Conservation (phyloP, 345 rosid species). For the Salix koriyanagi region DNA sequence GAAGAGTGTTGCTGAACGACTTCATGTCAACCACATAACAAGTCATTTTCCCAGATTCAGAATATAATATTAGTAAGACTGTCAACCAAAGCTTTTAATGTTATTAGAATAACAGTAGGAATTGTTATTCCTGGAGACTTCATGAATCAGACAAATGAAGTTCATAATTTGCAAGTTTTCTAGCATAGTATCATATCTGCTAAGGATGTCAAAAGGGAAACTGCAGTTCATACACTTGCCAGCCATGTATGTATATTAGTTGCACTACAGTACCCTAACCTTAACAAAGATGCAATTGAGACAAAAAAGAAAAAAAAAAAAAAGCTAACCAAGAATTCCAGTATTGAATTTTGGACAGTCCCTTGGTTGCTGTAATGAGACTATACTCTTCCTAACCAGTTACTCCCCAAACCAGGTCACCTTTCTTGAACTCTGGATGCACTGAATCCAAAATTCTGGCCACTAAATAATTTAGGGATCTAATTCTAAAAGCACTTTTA, state of each 20-base stretch:
- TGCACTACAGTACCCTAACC: background rate
- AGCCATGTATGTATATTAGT: background rate
- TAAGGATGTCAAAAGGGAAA: no score
- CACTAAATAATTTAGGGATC: constrained; percentile 1
- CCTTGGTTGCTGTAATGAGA: constrained; percentile 2
- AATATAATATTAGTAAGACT: no score
- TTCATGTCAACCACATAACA: no score
- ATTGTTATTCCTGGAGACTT: no score
- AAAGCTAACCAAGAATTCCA: constrained; percentile 52
- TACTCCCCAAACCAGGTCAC: constrained; percentile 32
- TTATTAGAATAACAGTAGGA: no score
- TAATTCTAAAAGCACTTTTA: no score
- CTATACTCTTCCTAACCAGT: constrained; percentile 31
- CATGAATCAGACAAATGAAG: no score
- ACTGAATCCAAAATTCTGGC: constrained; percentile 22
- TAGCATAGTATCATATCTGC: no score
- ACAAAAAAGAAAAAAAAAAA: background rate
- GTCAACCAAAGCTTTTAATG: no score
- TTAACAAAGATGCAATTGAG: background rate
- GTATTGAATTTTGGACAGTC: constrained; percentile 46
- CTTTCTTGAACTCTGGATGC: constrained; percentile 21
- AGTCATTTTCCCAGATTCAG: no score
- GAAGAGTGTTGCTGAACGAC: no score
- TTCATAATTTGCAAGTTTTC: no score
- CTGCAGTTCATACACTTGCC: background rate